Conservation (phyloP, 306 rosid genomes). For the Betula pendula region DNA sequence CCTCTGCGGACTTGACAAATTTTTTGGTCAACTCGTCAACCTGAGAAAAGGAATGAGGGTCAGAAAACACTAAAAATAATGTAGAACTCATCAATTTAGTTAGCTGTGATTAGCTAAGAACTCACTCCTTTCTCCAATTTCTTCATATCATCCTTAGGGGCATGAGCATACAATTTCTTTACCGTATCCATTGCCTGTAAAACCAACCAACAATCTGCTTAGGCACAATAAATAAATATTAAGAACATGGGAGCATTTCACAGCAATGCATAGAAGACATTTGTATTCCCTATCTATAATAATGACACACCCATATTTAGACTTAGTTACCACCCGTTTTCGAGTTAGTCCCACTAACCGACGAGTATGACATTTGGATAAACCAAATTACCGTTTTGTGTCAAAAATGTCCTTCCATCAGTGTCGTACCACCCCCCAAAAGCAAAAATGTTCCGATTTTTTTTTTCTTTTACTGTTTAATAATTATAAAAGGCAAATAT, state of each 20-base stretch:
- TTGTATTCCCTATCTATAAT: not conserved
- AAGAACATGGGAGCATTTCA: not conserved
- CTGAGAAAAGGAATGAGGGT: conserved; percentile 35
- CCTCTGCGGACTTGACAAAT: conserved; percentile 78
- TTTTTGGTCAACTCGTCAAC: conserved; percentile 88
- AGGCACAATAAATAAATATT: conserved; percentile 14
- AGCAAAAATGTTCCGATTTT: too few relatives aligned
- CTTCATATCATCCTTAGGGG: conserved; percentile 84
- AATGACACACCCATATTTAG: not conserved
- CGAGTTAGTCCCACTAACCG: too few relatives aligned
- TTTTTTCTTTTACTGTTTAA: too few relatives aligned
- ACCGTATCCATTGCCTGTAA: conserved; percentile 82
- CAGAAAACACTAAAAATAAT: conserved; percentile 26
- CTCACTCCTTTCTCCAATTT: conserved; percentile 93
- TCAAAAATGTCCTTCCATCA: too few relatives aligned
- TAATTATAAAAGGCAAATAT: too few relatives aligned
- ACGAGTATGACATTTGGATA: too few relatives aligned
- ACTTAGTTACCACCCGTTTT: not conserved
- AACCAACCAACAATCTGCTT: conserved; percentile 24
- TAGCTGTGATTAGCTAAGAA: conserved; percentile 11
- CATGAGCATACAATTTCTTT: conserved; percentile 65
- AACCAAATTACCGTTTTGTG: too few relatives aligned
- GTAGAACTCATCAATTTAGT: conserved; percentile 5
- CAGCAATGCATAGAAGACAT: not conserved
- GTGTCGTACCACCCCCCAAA: too few relatives aligned